phyloP scores from a whole-genome alignment of 305 asterid species.

The Euphrasia arctica region DNA sequence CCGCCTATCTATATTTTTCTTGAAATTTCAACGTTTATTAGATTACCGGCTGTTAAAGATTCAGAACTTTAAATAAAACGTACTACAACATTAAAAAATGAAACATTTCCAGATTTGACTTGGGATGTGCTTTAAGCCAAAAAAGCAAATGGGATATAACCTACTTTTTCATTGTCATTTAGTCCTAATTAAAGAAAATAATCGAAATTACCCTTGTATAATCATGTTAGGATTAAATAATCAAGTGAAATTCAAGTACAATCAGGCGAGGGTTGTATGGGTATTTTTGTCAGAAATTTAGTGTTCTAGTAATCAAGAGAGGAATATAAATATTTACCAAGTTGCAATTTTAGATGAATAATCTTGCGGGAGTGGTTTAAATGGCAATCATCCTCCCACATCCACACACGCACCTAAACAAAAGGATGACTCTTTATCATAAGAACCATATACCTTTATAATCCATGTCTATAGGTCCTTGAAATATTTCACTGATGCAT shows the following conservation, averaged over 20 bases:
- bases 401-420: not conserved
- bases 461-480: not conserved
- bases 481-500: conserved; percentile 24
- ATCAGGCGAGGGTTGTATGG: not conserved
- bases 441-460: not conserved
- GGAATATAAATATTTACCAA: not conserved
- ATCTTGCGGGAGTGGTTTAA: not conserved
- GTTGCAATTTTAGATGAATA: not conserved
- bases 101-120: not conserved
- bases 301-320: not conserved
- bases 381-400: not conserved
- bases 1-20: not conserved
- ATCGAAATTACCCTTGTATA: not conserved
- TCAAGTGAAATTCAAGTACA: not conserved
- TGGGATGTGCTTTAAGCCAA: not conserved
- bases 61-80: not conserved
- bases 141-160: not conserved
- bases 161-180: not conserved
- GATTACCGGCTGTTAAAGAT: not conserved
- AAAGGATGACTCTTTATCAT: not conserved
- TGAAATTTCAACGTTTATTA: not conserved
- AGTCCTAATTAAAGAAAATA: not conserved
- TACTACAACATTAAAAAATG: not conserved
- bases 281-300: not conserved
- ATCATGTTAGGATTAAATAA: not conserved